Evolutionary conservation across 257 asterid genomes (phyloP), one percentile per base, ranked within the genome.

Genomic region (Nyctanthes arbortristis): DNA sequence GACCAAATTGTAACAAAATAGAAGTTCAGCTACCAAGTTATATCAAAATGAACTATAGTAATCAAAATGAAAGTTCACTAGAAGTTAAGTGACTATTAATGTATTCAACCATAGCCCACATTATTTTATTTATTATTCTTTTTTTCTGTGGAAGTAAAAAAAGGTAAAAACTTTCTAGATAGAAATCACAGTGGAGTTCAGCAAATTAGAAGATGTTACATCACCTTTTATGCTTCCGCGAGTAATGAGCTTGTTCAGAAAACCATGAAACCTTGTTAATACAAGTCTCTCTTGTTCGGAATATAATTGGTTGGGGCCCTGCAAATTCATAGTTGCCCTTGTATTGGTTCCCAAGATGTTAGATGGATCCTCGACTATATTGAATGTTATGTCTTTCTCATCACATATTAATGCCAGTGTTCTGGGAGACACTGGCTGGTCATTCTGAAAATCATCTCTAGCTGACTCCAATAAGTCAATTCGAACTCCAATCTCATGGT

Each of bases 231-330:
- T 77, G 68, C 76, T 55, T 74, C 75, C 83, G 37, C 82, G 77
- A 27, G 82, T 71, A 75, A 87, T 77, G 28, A 87, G 82, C 58
- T 75, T 62, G 75, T 73, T 79, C 67, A 89, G 90, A 67, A 82
- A 82, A 75, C 65, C 43, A 66, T 82, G 79, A 29, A 87, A 81
- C 14, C 45, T 75, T 61, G 84, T 76, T 61, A 87, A 68, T n/a
- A 84, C 85, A 47, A 87, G 85, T 74, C 75, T 80, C 68, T 89
- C 96, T 74, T 85, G 95, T 72, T 89, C 96, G 12, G 80, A 81
- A 40, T 82, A 71, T 45, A 74, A 69, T 64, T 63, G 33, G 34
- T 67, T 45, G 60, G 66, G 66, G 28, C 69, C 80, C 3, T 72
- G 35, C 33, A 76, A 60, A 45, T 68, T 52, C 55, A 43, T 60